Base-by-base conservation (phyloP, 2,329 filamentous ascomycete genomes). In the Capronia epimyces region DNA sequence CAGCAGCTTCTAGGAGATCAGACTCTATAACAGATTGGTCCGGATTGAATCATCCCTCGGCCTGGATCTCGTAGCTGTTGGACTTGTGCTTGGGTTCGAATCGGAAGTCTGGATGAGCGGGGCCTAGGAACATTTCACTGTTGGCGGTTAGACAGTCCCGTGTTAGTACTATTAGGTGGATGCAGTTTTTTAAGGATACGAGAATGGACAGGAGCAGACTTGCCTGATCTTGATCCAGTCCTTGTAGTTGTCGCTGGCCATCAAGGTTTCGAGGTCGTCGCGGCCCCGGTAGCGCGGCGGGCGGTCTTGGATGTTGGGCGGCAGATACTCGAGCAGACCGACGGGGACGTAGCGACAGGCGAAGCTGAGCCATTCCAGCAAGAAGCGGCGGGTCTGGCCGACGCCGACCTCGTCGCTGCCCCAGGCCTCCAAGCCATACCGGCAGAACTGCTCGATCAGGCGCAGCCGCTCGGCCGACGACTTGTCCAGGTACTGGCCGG, bases 221-320 rank as follows among this genome's bases (percentile, higher is more conserved):
- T 79, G 93, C 89, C 84, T 94, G 64, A 98, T 94, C 75, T 95
- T 97, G 68, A 98, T 89, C 93, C 93, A 98, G 69, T 98, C 93
- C 72, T 85, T 86, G 72, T 95, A 96, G 70, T 97, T 89, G 57
- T 82, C 81, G 70, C 89, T 96, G 12, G 84, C 84, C 71, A 98
- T 77, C 59, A 98, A 72, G n/a, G 88, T 95, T 78, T 98, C 93
- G 65, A 98, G 70, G 47, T 98, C 93, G 69, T 93, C 85, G 52
- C 93, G 78, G 16, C 91, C 90, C 62, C 75, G 80, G 66, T 86
- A 98, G 40, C 82, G 81, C 4, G 91, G 91, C 42, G 93, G 88
- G 16, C 93, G 78, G 66, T 98, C 91, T 63, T 96, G 89, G 46
- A 98, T 80, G 61, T 77, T 85, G 0, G 93, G 90, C 37, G 93